A percentile compares a stretch with the other conserved stretches of the same genome.
These are phyloP conservation scores for Meyerozyma guilliermondii DNA, from an alignment of 1,139 yeast species.

Conservation along the genomic window DNA sequence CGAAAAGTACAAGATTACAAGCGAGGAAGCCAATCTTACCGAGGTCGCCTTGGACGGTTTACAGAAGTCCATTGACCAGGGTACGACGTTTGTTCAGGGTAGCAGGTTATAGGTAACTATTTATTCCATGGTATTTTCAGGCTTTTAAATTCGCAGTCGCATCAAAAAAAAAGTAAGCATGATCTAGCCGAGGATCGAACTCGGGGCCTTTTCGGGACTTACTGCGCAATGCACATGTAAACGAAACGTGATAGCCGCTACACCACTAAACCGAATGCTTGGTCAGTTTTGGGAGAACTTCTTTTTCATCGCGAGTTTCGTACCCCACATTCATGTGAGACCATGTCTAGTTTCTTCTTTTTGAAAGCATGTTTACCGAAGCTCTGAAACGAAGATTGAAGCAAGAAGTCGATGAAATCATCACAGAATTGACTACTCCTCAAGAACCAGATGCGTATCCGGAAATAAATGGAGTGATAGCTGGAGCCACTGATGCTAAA, in stretches of 20 bases:
- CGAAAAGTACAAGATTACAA: conserved; percentile 29
- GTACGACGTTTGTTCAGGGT: conserved; percentile 51
- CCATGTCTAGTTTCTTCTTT: not conserved
- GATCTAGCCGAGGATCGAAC: conserved; percentile 20
- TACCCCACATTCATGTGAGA: conserved; percentile 1
- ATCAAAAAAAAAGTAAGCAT: conserved; percentile 6
- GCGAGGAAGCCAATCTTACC: conserved; percentile 43
- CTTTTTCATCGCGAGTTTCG: not conserved
- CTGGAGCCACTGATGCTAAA: conserved; percentile 23
- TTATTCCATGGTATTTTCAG: not conserved
- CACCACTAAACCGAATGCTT: conserved; percentile 16
- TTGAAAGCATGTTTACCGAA: not conserved
- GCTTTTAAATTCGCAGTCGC: not conserved
- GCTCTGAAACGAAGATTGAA: not conserved
- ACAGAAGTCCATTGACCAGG: conserved; percentile 54
- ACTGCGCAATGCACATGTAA: conserved; percentile 14
- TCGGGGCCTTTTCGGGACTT: conserved; percentile 21
- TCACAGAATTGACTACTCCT: conserved; percentile 5
- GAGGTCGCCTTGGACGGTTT: conserved; percentile 51
- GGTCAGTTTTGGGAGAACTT: not conserved
- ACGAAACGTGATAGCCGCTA: conserved; percentile 22
- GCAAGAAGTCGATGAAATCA: not conserved
- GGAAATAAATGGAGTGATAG: conserved; percentile 20
- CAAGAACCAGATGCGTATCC: conserved; percentile 3
- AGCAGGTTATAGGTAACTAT: conserved; percentile 29